Percentiles rank a stretch among this genome's conserved stretches.
phyloP scores from a whole-genome alignment of 805 yeast genomes.

The Ogataea kodamae region DNA sequence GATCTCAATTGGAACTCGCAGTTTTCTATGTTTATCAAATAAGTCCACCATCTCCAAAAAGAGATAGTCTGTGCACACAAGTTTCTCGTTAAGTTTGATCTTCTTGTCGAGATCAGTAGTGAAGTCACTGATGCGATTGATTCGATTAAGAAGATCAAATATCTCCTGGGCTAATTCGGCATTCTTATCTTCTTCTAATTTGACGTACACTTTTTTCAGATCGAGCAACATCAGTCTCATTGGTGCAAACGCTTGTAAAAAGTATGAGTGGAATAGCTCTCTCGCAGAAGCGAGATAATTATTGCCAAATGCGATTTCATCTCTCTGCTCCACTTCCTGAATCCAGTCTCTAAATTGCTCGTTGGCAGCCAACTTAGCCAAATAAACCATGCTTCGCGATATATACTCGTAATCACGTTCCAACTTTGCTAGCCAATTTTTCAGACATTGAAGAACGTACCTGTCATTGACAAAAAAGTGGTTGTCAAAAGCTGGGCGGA shows the following conservation, averaged over 20 bases:
- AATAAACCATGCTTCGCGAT: constrained; percentile 29
- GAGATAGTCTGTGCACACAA: constrained; percentile 30
- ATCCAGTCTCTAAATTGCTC: constrained; percentile 28
- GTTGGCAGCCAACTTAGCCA: constrained; percentile 28
- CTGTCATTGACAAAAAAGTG: constrained; percentile 28
- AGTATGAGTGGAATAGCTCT: constrained; percentile 31
- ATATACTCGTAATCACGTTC: constrained; percentile 26
- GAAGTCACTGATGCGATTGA: constrained; percentile 29
- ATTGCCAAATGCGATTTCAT: constrained; percentile 21
- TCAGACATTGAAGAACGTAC: constrained; percentile 23
- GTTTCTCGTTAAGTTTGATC: constrained; percentile 28
- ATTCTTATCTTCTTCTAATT: constrained; percentile 15
- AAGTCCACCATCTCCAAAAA: constrained; percentile 32
- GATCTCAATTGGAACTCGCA: constrained; percentile 25
- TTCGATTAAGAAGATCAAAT: constrained; percentile 16
- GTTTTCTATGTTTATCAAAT: constrained; percentile 25
- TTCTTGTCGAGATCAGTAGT: constrained; percentile 32
- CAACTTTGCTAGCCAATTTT: constrained; percentile 27
- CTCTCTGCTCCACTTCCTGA: constrained; percentile 16
- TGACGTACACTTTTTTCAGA: constrained; percentile 23
- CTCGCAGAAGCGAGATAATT: constrained; percentile 27
- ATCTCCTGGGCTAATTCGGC: constrained; percentile 18
- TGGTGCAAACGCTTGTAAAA: constrained; percentile 31
- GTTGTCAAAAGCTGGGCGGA: constrained; percentile 30
- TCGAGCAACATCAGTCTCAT: constrained; percentile 26